Percentiles rank a stretch among this genome's conserved stretches.
These are phyloP conservation scores for Carpinus fangiana DNA, from an alignment of 306 rosid species.

Conservation along the genomic window DNA sequence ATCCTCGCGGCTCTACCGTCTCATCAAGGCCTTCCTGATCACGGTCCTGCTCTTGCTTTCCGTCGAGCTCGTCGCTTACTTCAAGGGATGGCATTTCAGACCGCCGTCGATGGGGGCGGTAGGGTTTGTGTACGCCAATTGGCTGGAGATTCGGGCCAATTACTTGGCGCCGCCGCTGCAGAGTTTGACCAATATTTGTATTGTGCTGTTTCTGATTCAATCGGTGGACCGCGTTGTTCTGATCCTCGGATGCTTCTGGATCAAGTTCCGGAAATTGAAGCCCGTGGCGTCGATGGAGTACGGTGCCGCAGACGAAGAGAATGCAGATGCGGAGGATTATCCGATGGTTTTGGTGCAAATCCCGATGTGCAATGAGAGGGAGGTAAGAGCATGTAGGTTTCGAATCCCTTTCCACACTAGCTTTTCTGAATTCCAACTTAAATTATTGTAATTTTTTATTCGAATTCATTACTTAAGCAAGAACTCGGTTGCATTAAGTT, in stretches of 20 bases:
- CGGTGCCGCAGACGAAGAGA: slow-evolving; percentile 30
- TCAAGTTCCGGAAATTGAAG: slow-evolving; percentile 71
- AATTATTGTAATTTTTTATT: neutral
- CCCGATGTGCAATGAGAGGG: slow-evolving; percentile 99
- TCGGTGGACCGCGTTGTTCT: slow-evolving; percentile 77
- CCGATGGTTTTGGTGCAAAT: slow-evolving; percentile 94
- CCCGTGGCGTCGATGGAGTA: slow-evolving; percentile 68
- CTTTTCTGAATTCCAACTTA: slow-evolving; percentile 14
- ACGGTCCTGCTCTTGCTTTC: slow-evolving; percentile 56
- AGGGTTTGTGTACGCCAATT: slow-evolving; percentile 57
- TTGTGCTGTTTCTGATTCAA: slow-evolving; percentile 74
- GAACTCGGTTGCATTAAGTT: neutral
- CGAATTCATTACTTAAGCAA: neutral
- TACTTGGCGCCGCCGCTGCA: slow-evolving; percentile 89
- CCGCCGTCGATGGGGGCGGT: slow-evolving; percentile 69
- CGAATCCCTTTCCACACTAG: slow-evolving; percentile 36
- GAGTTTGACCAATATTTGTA: slow-evolving; percentile 75
- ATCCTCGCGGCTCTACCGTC: slow-evolving; percentile 71
- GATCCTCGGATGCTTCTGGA: slow-evolving; percentile 93
- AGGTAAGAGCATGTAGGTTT: slow-evolving; percentile 96
- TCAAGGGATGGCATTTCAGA: slow-evolving; percentile 92
- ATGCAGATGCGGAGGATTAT: slow-evolving; percentile 52
- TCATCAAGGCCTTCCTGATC: slow-evolving; percentile 59
- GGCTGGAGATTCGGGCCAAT: slow-evolving; percentile 68
- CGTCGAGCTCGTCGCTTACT: slow-evolving; percentile 83